Evolutionary conservation across 371 early-diverging fungal species (phyloP), one percentile per base, ranked within the genome.

Genomic region (Parasitella parasitica): DNA sequence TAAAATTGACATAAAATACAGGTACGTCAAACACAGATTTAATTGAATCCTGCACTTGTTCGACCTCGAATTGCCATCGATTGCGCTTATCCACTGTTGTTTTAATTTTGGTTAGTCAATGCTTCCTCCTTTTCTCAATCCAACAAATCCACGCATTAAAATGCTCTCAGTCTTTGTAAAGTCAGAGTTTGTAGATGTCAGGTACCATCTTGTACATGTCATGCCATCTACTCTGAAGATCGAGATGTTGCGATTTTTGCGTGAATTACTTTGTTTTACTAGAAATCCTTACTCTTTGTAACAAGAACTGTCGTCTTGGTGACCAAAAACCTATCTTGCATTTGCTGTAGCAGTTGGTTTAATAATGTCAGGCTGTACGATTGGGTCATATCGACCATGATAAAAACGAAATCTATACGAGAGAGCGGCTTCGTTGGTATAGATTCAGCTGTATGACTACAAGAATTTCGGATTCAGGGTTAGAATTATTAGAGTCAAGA

Each of bases 301-400:
- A 69, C 56, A 4, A 78, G 59, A 49, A 78, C 41, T 15, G 69
- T 57, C 16, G 60, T 46, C 27, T 69, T 68, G n/a, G 54, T 54
- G 2, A 54, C 26, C n/a, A 75, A 35, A 54, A 63, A 73, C 3
- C 52, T 49, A 12, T 68, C 41, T 46, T 59, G 38, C 3, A 71
- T 48, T 2, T 36, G 39, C 18, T 67, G 30, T 3, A 74, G 43
- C 7, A 59, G 8, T 34, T 57, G 15, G 5, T 63, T 37, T 1
- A 75, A 35, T 7, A 65, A 30, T 1, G 22, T 5, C 15, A 72
- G 20, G 38, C 75, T 72, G 6, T 56, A 18, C 2, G 37, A 16
- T 26, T 72, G 70, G 0, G 73, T 72, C 66, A 72, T 67, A 36
- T 78, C 78, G 15, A 75, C 66, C 22, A 72, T 18, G 15, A 75